A percentile compares a stretch with the other conserved stretches of the same genome.
Conservation (phyloP, 192 early-diverging fungal species). For the Spizellomyces sp. region DNA sequence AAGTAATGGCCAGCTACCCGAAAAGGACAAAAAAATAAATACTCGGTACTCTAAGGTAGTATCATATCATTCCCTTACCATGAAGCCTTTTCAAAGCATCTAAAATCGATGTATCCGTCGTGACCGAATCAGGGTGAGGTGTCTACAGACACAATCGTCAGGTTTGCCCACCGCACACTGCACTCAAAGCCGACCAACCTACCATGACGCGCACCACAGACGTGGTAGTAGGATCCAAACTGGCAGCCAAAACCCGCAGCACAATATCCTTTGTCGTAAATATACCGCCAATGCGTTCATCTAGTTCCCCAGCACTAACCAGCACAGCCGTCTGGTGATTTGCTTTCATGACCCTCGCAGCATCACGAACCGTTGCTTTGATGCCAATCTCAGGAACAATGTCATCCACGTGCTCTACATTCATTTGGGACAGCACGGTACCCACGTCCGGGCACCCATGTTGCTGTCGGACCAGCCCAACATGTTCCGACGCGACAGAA, state of each 20-base stretch:
- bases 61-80: constrained; percentile 16
- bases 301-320: constrained; percentile 34
- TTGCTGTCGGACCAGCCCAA: constrained; percentile 42
- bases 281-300: constrained; percentile 50
- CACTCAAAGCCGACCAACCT: constrained; percentile 3
- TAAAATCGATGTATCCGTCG: constrained; percentile 41
- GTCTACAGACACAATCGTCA: constrained; percentile 35
- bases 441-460: constrained; percentile 92
- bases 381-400: constrained; percentile 38
- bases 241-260: constrained; percentile 46
- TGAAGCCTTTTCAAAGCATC: constrained; percentile 56
- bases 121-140: constrained; percentile 49
- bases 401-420: constrained; percentile 27
- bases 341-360: constrained; percentile 45
- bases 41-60: not conserved
- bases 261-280: constrained; percentile 60
- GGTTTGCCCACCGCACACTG: not conserved
- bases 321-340: constrained; percentile 49
- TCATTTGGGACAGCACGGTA: constrained; percentile 64
- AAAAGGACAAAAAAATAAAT: not conserved
- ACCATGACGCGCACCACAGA: constrained; percentile 96
- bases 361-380: constrained; percentile 47
- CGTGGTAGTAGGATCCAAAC: constrained; percentile 84
- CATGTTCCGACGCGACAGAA: constrained; percentile 38
- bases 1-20: constrained; percentile 43